Conservation (phyloP, 106 monocot genomes). For the Dactylorhiza incarnata region DNA sequence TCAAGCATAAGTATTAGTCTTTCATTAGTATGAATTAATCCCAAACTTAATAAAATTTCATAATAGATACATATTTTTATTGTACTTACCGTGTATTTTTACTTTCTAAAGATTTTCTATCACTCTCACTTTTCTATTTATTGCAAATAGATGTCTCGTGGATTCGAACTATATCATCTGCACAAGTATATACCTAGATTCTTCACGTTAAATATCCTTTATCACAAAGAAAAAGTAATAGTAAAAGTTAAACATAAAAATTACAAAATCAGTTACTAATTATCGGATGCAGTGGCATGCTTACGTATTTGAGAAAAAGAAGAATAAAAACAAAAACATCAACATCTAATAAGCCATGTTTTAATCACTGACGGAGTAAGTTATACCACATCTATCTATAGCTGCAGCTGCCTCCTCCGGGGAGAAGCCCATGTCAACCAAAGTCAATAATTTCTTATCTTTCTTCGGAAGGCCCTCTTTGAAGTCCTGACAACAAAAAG, state of each 20-base stretch:
- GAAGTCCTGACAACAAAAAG: constrained; percentile 4
- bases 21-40: too few relatives aligned
- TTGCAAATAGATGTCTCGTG: too few relatives aligned
- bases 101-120: too few relatives aligned
- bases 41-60: too few relatives aligned
- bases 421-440: constrained; percentile 52
- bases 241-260: not conserved
- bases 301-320: not conserved
- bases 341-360: not conserved
- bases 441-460: constrained; percentile 36
- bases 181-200: too few relatives aligned
- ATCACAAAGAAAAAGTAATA: not conserved
- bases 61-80: too few relatives aligned
- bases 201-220: not conserved
- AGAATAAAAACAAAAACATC: not conserved
- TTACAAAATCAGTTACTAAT: not conserved
- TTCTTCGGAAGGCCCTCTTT: constrained; percentile 14
- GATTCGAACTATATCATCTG: too few relatives aligned
- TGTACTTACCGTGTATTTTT: too few relatives aligned
- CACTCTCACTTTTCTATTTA: too few relatives aligned
- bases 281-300: not conserved
- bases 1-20: too few relatives aligned
- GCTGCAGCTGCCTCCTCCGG: constrained; percentile 42
- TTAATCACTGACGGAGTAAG: not conserved
- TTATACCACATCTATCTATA: constrained; percentile 55